Base-by-base conservation (phyloP, 345 rosid species). In the Microcos paniculata region DNA sequence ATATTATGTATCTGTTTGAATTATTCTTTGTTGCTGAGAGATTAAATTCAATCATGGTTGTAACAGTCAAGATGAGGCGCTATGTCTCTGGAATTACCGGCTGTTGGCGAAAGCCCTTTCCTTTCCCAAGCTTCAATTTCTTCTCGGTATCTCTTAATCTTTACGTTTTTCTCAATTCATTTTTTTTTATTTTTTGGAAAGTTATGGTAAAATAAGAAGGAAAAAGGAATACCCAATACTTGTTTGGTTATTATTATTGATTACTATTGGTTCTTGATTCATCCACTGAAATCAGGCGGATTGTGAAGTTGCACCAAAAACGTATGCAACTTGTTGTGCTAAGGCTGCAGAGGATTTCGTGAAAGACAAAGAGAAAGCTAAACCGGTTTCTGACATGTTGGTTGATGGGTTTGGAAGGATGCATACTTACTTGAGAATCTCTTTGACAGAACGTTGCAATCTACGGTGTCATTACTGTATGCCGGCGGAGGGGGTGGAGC, bases 391-490 rank as follows among this genome's bases (percentile, higher is more conserved):
- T 1, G 94, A 93, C 77, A 96, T 90, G 97, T 77, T 96, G 78
- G 35, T 90, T 72, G 99, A 96, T 85, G 86, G 92, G 12, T 96
- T 92, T 70, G 99, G 99, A 78, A 90, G 99, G 82, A 82, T 84
- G 79, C 99, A 93, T 66, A 88, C 85, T 79, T 93, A 96, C 86
- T 82, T 96, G 80, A 88, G 99, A 82, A 89, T 96, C 75, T 96
- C 99, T 24, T 83, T 93, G 75, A 93, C 98, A 0, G 99, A 96
- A 71, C 90, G 98, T 6, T 92, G 99, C 87, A 96, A 96, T 72
- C 87, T 92, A n/a, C 84, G 97, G 59, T 96, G 99, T 80, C 98
- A 90, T 56, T 96, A 96, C 61, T 96, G 98, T 81, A 93, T 93
- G 99, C 98, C 98, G 0, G 78, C 91, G 16, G 99, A 93, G 69